A percentile compares a stretch with the other conserved stretches of the same genome.
phyloP scores from a whole-genome alignment of 2,329 filamentous ascomycete species.

The Diaporthe vexans region DNA sequence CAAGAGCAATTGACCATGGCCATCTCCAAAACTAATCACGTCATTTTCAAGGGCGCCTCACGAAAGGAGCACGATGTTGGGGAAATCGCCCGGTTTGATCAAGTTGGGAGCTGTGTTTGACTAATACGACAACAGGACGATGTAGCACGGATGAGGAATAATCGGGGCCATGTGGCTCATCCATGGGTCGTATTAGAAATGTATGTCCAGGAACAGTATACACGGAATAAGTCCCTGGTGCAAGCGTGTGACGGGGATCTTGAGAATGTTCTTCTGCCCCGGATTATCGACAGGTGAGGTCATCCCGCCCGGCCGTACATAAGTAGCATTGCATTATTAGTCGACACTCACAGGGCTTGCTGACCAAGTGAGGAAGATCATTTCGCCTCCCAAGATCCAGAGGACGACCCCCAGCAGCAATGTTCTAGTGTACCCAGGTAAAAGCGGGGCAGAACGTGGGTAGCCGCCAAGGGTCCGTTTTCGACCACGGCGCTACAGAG shows the following conservation, averaged over 20 bases:
- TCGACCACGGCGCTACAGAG: not conserved
- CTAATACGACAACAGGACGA: conserved; percentile 6
- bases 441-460: conserved; percentile 34
- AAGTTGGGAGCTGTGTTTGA: not conserved
- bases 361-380: conserved; percentile 34
- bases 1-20: not conserved
- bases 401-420: not conserved
- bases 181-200: conserved; percentile 14
- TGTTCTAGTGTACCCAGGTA: not conserved
- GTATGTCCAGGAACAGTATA: not conserved
- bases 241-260: not conserved
- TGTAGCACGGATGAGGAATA: not conserved
- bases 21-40: conserved; percentile 13
- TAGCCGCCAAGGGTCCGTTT: conserved; percentile 9
- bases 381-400: conserved; percentile 5
- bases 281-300: conserved; percentile 28
- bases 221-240: not conserved
- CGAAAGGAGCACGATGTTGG: not conserved
- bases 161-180: not conserved
- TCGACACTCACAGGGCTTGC: not conserved
- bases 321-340: not conserved
- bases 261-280: conserved; percentile 20
- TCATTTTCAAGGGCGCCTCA: conserved; percentile 23
- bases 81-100: conserved; percentile 6
- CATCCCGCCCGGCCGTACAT: conserved; percentile 26